phyloP scores from a whole-genome alignment of 352 stramenopile genomes.

The Pythium phragmiticola region DNA sequence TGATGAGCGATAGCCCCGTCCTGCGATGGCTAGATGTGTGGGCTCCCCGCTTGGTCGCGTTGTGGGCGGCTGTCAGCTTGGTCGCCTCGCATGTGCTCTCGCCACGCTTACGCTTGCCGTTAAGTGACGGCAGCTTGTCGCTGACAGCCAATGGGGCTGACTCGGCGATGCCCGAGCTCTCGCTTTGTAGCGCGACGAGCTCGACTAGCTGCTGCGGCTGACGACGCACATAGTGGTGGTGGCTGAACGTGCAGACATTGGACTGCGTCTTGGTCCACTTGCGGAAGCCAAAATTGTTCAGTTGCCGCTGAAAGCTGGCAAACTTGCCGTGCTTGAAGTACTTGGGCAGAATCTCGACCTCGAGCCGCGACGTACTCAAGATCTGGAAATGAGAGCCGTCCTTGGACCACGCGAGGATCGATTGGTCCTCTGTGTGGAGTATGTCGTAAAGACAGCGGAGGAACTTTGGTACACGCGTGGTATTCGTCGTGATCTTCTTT shows the following conservation, averaged over 20 bases:
- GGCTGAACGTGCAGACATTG: slow-evolving; percentile 80
- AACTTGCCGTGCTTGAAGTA: slow-evolving; percentile 96
- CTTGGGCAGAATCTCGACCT: slow-evolving; percentile 80
- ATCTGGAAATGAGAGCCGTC: slow-evolving; percentile 74
- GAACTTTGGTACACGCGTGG: slow-evolving; percentile 74
- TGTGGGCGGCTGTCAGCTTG: slow-evolving; percentile 3
- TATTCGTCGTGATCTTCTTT: slow-evolving; percentile 21
- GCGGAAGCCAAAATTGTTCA: slow-evolving; percentile 93
- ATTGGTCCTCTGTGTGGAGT: slow-evolving; percentile 63
- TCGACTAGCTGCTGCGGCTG: slow-evolving; percentile 61
- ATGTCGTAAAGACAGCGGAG: slow-evolving; percentile 79
- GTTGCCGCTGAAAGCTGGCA: slow-evolving; percentile 89
- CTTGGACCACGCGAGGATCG: slow-evolving; percentile 68
- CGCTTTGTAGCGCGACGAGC: slow-evolving; percentile 37
- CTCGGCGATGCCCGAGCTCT: slow-evolving; percentile 3
- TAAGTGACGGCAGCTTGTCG: slow-evolving; percentile 4
- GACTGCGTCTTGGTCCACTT: slow-evolving; percentile 86
- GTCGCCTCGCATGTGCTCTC: slow-evolving; percentile 17
- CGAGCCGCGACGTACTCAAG: slow-evolving; percentile 54
- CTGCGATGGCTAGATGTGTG: not conserved
- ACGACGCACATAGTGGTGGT: slow-evolving; percentile 58
- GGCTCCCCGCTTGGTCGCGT: slow-evolving; percentile 20
- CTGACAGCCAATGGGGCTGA: not conserved
- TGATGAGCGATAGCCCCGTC: slow-evolving; percentile 9
- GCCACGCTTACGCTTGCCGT: slow-evolving; percentile 25